Evolutionary conservation across 176 grass and related monocot genomes (phyloP).

Genomic region (Juncus inflexus): DNA sequence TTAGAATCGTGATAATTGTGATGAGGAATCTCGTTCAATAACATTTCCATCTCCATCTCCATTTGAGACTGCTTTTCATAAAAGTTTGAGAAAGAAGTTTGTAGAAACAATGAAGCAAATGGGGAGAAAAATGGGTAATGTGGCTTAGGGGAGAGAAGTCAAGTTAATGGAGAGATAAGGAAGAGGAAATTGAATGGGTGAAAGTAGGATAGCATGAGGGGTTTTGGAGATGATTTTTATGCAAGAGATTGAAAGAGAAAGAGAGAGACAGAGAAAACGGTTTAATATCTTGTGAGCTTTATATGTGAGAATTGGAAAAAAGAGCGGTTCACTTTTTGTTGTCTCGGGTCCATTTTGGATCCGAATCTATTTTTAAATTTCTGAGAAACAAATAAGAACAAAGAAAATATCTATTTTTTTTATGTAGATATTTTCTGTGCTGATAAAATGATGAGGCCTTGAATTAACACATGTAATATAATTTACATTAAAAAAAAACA

Average conservation of each 20-base stretch:
- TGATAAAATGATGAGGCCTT: too few relatives aligned
- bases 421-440: too few relatives aligned
- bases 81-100: not conserved
- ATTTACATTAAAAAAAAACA: too few relatives aligned
- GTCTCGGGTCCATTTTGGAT: conserved; percentile 14
- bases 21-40: conserved; percentile 64
- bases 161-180: conserved; percentile 11
- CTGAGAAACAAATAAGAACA: too few relatives aligned
- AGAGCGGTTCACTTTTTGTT: conserved; percentile 20
- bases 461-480: too few relatives aligned
- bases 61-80: conserved; percentile 24
- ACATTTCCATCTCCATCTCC: conserved; percentile 74
- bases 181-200: conserved; percentile 18
- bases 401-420: too few relatives aligned
- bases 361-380: not conserved
- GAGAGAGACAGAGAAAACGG: conserved; percentile 8
- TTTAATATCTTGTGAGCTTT: not conserved
- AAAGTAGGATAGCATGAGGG: conserved; percentile 7
- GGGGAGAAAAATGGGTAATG: not conserved
- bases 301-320: conserved; percentile 38
- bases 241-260: conserved; percentile 51
- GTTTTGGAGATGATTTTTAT: conserved; percentile 38
- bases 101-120: not conserved
- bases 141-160: not conserved
- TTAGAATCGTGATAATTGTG: conserved; percentile 33